phyloP scores from a whole-genome alignment of 306 rosid species.

The Macrotyloma uniflorum region DNA sequence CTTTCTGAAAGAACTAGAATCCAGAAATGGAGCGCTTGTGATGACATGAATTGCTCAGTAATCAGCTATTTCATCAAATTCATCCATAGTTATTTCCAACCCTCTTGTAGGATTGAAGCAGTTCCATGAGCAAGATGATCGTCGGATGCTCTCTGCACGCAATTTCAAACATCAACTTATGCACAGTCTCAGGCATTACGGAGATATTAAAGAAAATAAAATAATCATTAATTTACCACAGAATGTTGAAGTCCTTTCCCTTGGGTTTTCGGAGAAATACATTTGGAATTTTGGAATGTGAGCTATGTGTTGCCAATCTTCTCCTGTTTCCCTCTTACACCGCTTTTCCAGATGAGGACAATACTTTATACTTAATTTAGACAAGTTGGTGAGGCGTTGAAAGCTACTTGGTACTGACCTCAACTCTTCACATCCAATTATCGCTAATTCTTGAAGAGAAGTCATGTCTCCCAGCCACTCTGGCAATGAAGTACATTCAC shows the following conservation, averaged over 20 bases:
- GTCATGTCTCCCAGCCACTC: conserved; percentile 1
- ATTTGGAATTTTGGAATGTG: conserved; percentile 7
- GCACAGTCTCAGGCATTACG: no score
- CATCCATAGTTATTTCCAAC: no score
- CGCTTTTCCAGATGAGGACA: background rate
- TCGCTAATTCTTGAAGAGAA: background rate
- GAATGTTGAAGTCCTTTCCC: background rate
- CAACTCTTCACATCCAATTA: accelerated
- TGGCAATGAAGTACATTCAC: background rate
- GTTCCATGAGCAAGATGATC: no score
- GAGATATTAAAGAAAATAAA: no score
- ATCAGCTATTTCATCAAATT: no score
- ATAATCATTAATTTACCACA: background rate
- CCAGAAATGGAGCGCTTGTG: background rate
- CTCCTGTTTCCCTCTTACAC: background rate
- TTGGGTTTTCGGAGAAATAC: no score
- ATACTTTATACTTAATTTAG: accelerated
- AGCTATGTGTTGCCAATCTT: conserved; percentile 19
- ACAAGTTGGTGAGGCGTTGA: conserved; percentile 10
- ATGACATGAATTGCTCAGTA: no score
- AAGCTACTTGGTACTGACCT: conserved; percentile 16
- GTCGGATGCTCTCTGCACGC: background rate
- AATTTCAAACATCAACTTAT: background rate
- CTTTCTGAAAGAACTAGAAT: background rate
- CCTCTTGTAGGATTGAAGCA: no score